These are phyloP conservation scores for Sequoiadendron giganteum DNA, from an alignment of 75 land plant genomes.

Conservation along the genomic window DNA sequence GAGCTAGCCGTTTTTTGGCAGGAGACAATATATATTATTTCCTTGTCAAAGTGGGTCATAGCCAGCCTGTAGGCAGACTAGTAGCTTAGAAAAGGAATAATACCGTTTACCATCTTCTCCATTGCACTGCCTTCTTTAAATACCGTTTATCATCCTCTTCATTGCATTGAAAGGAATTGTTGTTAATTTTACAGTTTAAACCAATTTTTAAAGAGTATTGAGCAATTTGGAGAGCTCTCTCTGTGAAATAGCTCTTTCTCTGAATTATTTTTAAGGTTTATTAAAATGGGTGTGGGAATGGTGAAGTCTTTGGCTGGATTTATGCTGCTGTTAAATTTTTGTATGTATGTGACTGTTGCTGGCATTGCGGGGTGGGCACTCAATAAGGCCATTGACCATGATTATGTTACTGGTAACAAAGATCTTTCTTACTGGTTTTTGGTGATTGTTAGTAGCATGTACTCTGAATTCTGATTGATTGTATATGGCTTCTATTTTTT, in stretches of 20 bases:
- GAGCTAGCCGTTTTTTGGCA: background rate
- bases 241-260: background rate
- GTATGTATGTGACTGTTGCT: too few species aligned
- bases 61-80: background rate
- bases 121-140: background rate
- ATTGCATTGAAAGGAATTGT: background rate
- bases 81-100: background rate
- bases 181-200: too few species aligned
- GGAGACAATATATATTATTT: background rate
- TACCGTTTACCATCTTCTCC: too few species aligned
- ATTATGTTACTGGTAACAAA: conserved; percentile 41
- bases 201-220: too few species aligned
- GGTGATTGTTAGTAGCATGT: too few species aligned
- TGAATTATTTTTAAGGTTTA: background rate
- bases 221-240: background rate
- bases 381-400: too few species aligned
- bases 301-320: conserved; percentile 38
- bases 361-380: too few species aligned
- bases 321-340: conserved; percentile 49
- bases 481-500: conserved; percentile 13
- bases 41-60: background rate
- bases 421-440: background rate
- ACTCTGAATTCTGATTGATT: too few species aligned
- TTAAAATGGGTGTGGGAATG: conserved; percentile 20
- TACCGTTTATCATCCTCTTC: background rate